Percentiles rank a stretch among this genome's conserved stretches.
phyloP scores from a whole-genome alignment of 2,329 filamentous ascomycete genomes.

The Eutypella sp. region DNA sequence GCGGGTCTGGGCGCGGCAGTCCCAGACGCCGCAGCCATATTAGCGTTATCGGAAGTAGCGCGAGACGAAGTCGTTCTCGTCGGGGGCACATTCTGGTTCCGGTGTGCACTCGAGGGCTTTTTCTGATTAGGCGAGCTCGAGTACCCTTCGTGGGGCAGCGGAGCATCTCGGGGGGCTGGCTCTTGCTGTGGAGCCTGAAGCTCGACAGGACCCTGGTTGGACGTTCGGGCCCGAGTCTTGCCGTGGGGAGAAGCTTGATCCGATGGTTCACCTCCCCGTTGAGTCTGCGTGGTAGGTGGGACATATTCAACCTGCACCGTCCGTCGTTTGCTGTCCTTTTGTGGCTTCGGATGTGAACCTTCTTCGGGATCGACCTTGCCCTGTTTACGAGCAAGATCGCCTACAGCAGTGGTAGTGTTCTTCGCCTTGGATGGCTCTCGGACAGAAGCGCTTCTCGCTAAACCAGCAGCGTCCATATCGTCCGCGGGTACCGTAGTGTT shows the following conservation, averaged over 20 bases:
- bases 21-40: constrained; percentile 44
- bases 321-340: constrained; percentile 83
- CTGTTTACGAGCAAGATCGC: constrained; percentile 67
- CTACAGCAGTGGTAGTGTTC: constrained; percentile 42
- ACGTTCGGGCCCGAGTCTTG: constrained; percentile 47
- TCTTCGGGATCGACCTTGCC: constrained; percentile 68
- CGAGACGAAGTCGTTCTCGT: constrained; percentile 46
- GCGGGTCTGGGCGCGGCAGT: constrained; percentile 56
- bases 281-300: constrained; percentile 79
- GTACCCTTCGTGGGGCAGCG: constrained; percentile 39
- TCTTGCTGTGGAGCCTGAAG: constrained; percentile 38
- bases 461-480: constrained; percentile 53
- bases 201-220: constrained; percentile 48
- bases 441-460: constrained; percentile 87
- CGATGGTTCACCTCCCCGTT: constrained; percentile 54
- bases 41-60: constrained; percentile 48
- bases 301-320: constrained; percentile 99
- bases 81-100: constrained; percentile 40
- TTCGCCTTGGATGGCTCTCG: constrained; percentile 76
- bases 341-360: constrained; percentile 50
- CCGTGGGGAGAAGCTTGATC: constrained; percentile 24
- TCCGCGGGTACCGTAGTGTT: constrained; percentile 64
- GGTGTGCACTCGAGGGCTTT: constrained; percentile 45
- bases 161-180: constrained; percentile 57
- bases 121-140: constrained; percentile 26